Percentiles rank a stretch among this genome's conserved stretches.
Evolutionary conservation across 202 grass and related monocot species (phyloP).

Genomic region (Saccharum hybrid): DNA sequence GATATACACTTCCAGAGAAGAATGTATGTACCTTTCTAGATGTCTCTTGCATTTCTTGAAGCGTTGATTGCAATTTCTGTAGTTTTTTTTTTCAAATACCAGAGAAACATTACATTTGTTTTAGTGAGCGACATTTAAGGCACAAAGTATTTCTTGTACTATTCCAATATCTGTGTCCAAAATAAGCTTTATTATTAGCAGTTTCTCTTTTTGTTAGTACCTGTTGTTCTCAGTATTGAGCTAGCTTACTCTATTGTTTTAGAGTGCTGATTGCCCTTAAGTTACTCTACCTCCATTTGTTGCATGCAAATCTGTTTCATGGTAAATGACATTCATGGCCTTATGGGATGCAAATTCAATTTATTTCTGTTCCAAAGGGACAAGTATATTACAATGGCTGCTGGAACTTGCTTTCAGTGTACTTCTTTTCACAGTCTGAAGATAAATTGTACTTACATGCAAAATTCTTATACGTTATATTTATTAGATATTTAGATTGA

Average conservation of each 20-base stretch:
- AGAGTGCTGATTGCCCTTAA: not conserved
- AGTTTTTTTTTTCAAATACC: not conserved
- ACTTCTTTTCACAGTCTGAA: not conserved
- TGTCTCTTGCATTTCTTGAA: conserved; percentile 32
- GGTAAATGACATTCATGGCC: conserved; percentile 3
- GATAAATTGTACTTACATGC: not conserved
- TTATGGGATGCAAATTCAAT: conserved; percentile 21
- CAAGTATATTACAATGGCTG: not conserved
- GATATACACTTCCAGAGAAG: conserved; percentile 82
- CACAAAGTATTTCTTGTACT: conserved; percentile 14
- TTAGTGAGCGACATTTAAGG: conserved; percentile 30
- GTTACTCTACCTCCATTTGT: not conserved
- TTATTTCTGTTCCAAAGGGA: not conserved
- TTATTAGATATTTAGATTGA: not conserved
- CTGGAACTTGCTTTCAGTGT: conserved; percentile 16
- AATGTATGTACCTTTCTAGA: conserved; percentile 61
- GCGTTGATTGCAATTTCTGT: not conserved
- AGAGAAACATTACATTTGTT: conserved; percentile 5
- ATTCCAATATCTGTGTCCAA: not conserved
- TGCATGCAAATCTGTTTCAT: not conserved
- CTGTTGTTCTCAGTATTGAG: not conserved
- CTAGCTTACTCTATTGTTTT: conserved; percentile 2
- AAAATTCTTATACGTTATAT: not conserved
- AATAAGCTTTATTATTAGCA: conserved; percentile 23
- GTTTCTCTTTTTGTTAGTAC: conserved; percentile 21